phyloP scores from a whole-genome alignment of 208 protist species.

The Leishmania arabica region DNA sequence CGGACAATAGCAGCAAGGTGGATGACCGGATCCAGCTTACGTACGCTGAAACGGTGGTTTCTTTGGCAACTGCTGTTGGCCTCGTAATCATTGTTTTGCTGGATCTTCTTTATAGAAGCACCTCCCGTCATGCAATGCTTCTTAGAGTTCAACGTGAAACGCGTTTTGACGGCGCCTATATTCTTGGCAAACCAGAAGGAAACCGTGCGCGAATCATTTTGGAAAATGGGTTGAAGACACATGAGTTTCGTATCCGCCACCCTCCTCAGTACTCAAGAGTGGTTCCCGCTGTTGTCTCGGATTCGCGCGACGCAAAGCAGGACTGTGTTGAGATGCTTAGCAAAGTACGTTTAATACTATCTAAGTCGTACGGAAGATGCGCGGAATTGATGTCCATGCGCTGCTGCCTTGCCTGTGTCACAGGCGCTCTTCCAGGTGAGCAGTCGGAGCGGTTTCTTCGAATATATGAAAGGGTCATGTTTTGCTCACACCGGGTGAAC shows the following conservation, averaged over 20 bases:
- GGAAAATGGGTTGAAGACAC: conserved; percentile 65
- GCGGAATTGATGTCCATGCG: conserved; percentile 88
- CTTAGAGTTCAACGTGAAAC: conserved; percentile 63
- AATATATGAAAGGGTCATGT: conserved; percentile 81
- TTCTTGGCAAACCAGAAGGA: conserved; percentile 53
- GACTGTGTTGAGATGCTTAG: conserved; percentile 81
- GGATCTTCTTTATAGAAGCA: conserved; percentile 67
- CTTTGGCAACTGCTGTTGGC: conserved; percentile 66
- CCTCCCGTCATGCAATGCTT: conserved; percentile 47
- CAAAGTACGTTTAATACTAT: conserved; percentile 62
- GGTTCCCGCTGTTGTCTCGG: conserved; percentile 71
- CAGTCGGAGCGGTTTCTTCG: conserved; percentile 73
- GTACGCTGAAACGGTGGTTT: conserved; percentile 79
- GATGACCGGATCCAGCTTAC: conserved; percentile 40
- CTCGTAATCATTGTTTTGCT: conserved; percentile 60
- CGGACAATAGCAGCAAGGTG: not conserved
- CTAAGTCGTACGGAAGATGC: conserved; percentile 51
- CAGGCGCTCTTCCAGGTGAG: conserved; percentile 56
- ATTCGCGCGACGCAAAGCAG: conserved; percentile 57
- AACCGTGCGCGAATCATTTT: conserved; percentile 65
- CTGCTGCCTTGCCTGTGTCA: conserved; percentile 81
- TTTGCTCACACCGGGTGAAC: conserved; percentile 68
- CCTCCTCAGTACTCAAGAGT: conserved; percentile 64
- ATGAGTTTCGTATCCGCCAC: conserved; percentile 57
- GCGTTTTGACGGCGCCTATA: conserved; percentile 78